Base-by-base conservation (phyloP, 257 asterid genomes). In the Avicennia marina region DNA sequence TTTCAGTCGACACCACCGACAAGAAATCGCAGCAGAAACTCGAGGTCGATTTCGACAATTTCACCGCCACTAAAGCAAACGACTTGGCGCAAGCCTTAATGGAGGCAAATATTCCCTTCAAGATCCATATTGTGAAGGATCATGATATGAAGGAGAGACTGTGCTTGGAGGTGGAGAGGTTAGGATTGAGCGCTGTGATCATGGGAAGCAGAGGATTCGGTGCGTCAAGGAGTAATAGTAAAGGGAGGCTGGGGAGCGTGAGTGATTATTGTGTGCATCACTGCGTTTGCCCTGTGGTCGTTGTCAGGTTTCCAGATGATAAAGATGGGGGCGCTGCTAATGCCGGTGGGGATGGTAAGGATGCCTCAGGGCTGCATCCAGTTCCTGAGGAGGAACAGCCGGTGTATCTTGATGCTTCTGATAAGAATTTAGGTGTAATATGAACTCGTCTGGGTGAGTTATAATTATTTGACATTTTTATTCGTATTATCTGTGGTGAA, bases 201-300 rank as follows among this genome's bases (percentile, higher is more conserved):
- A 86, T 86, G 95, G 95, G 95, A 64, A 86, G 95, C 47, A 54
- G 95, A 17, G 95, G 95, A 25, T 80, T 85, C 40, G 95, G 95
- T 4, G 90, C 90, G 4, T 69, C 84, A 4, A 75, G 74, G 78
- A 75, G 79, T 56, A 67, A 60, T 21, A 69, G 78, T 17, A 80
- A 80, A 70, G 91, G 91, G 62, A 75, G 86, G 78, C 77, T 85
- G 39, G 95, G 95, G 47, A 85, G 91, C 65, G 91, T 85, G 27
- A 85, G 91, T 60, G 95, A 85, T 70, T 85, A 85, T 16, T 85
- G 94, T 9, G 87, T 85, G 75, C 90, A 73, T 45, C 94, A 81
- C 60, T 82, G 95, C 36, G 90, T 82, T 15, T 85, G 95, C 36
- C 95, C 95, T 11, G 84, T 85, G 21, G 88, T 85, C 2, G 95